Conservation (phyloP, 768 basidiomycete genomes). For the Imleria badia region DNA sequence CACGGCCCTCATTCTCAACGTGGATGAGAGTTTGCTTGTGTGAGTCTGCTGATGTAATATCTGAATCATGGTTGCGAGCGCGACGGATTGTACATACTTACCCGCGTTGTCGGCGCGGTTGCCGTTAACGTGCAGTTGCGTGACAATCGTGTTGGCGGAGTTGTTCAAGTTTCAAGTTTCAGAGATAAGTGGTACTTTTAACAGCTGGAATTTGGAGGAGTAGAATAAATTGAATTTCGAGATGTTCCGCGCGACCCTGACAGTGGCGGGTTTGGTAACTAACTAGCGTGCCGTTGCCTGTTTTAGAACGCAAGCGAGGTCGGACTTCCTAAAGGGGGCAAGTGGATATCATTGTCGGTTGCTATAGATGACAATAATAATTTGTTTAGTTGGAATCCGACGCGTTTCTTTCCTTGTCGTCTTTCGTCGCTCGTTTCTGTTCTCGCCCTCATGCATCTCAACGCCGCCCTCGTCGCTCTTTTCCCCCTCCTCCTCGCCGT, state of each 20-base stretch:
- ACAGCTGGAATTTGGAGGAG: too few species aligned
- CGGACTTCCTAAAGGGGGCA: too few species aligned
- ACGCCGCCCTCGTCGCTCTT: constrained; percentile 43
- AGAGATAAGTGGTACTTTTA: background rate
- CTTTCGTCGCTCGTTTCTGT: constrained; percentile 5
- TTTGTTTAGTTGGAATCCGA: background rate
- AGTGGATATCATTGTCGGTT: too few species aligned
- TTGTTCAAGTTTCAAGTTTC: background rate
- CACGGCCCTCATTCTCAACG: constrained; percentile 62
- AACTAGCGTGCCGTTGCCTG: too few species aligned
- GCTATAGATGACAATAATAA: background rate
- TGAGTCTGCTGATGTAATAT: background rate
- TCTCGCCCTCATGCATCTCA: constrained; percentile 42
- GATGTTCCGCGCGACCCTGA: background rate
- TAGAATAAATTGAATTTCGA: too few species aligned
- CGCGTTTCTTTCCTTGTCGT: background rate
- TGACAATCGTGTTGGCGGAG: background rate
- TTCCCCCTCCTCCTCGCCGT: constrained; percentile 40
- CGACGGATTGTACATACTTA: background rate
- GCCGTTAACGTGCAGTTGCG: background rate
- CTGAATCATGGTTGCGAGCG: background rate
- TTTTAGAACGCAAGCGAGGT: too few species aligned
- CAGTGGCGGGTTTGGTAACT: background rate
- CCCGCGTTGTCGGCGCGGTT: background rate
- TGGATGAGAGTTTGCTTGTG: constrained; percentile 47